phyloP scores from a whole-genome alignment of 2,329 filamentous ascomycete species.

The Seiridium unicorne region DNA sequence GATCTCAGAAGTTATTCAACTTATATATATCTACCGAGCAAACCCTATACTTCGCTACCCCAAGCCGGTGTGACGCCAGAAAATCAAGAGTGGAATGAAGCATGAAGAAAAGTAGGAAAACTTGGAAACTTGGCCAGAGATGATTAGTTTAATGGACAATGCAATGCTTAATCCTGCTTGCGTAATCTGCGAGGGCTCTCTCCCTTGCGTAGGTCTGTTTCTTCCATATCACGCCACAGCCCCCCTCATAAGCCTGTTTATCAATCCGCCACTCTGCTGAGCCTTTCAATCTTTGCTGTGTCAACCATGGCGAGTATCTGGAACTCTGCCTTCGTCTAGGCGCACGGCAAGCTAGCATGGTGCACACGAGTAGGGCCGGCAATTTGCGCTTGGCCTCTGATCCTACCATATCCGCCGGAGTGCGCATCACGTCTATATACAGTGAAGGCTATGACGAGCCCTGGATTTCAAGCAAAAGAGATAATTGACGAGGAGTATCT shows the following conservation, averaged over 20 bases:
- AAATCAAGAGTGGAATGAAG: too few relatives aligned
- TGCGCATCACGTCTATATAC: conserved; percentile 5
- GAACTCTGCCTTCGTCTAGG: not conserved
- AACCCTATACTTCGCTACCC: too few relatives aligned
- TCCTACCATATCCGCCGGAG: not conserved
- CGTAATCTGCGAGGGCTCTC: not conserved
- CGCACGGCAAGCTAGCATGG: too few relatives aligned
- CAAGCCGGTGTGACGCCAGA: too few relatives aligned
- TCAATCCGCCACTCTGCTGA: not conserved
- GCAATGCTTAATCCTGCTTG: not conserved
- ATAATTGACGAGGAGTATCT: not conserved
- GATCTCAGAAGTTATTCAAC: too few relatives aligned
- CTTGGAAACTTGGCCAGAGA: not conserved
- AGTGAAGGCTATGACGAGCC: not conserved
- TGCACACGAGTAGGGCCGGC: too few relatives aligned
- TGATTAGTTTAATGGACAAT: not conserved
- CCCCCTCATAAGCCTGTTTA: too few relatives aligned
- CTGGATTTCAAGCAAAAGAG: not conserved
- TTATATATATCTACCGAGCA: too few relatives aligned
- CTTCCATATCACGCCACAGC: too few relatives aligned
- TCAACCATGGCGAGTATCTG: not conserved
- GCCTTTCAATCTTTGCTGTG: not conserved
- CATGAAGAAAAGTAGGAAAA: too few relatives aligned
- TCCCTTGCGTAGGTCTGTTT: too few relatives aligned
- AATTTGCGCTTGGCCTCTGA: too few relatives aligned